These are phyloP conservation scores for Eurotiales sp. DNA, from an alignment of 2,329 filamentous ascomycete species.

Conservation along the genomic window DNA sequence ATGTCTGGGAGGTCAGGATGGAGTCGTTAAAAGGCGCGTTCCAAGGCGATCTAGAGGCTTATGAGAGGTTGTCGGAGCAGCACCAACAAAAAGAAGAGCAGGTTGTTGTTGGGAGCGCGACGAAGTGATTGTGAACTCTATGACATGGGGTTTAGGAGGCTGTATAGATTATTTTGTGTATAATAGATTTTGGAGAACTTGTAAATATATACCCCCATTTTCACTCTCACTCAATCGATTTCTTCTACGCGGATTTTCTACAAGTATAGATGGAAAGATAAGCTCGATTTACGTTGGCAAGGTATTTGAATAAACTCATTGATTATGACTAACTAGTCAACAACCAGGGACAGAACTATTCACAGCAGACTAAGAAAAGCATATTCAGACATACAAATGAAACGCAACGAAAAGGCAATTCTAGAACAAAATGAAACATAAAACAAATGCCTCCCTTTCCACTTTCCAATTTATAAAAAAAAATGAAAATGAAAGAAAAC, in stretches of 20 bases:
- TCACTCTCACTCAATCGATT: too few relatives aligned
- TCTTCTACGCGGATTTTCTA: too few relatives aligned
- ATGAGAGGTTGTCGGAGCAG: constrained; percentile 26
- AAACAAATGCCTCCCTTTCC: constrained; percentile 15
- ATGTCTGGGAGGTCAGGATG: constrained; percentile 77
- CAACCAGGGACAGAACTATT: constrained; percentile 8
- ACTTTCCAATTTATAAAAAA: constrained; percentile 12
- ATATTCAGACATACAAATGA: constrained; percentile 17
- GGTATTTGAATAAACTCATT: background rate
- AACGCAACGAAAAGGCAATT: constrained; percentile 18
- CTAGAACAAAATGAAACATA: constrained; percentile 18
- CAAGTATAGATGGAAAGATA: too few relatives aligned
- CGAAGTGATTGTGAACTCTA: background rate
- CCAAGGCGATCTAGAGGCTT: constrained; percentile 40
- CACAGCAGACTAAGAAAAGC: constrained; percentile 8
- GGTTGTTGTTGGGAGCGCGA: background rate
- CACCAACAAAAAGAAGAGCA: background rate
- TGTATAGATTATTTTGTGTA: too few relatives aligned
- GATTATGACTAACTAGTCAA: background rate
- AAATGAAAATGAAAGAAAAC: constrained; percentile 11
- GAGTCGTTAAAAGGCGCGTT: constrained; percentile 55
- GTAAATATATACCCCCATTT: too few relatives aligned
- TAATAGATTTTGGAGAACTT: too few relatives aligned
- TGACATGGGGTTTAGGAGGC: too few relatives aligned
- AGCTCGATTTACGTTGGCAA: too few relatives aligned